Conservation (phyloP, 768 basidiomycete species). For the Cystofilobasidium ferigula region DNA sequence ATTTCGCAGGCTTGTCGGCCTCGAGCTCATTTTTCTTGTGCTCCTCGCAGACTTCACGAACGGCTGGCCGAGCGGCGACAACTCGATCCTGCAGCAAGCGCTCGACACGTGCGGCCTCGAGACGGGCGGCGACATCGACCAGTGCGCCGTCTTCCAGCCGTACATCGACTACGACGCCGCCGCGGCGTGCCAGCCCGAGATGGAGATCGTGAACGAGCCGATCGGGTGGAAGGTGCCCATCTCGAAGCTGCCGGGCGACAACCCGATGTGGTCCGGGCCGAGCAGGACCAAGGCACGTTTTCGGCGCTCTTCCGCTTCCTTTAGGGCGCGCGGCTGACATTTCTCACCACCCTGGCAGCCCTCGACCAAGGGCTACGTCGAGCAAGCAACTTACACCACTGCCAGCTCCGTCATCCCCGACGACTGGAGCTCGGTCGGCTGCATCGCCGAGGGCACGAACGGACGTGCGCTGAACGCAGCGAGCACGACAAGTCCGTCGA, state of each 20-base stretch:
- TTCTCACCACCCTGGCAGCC: constrained; percentile 23
- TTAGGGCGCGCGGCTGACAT: no score
- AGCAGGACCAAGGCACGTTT: constrained; percentile 28
- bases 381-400: constrained; percentile 27
- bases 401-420: constrained; percentile 32
- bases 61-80: constrained; percentile 36
- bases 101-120: constrained; percentile 27
- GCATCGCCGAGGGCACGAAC: constrained; percentile 35
- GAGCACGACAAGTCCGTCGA: constrained; percentile 30
- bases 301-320: no score
- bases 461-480: constrained; percentile 34
- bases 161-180: constrained; percentile 33
- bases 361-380: constrained; percentile 30
- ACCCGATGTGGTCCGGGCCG: constrained; percentile 33
- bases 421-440: constrained; percentile 34
- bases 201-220: constrained; percentile 36
- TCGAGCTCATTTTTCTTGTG: constrained; percentile 22
- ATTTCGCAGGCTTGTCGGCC: no score
- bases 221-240: constrained; percentile 33
- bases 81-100: constrained; percentile 38
- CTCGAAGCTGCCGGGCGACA: constrained; percentile 34
- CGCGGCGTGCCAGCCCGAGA: constrained; percentile 33
- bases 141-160: constrained; percentile 35
- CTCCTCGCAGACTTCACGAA: constrained; percentile 37
- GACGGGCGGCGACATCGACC: constrained; percentile 10